phyloP scores from a whole-genome alignment of 345 rosid genomes.

The Erodium maritimum region DNA sequence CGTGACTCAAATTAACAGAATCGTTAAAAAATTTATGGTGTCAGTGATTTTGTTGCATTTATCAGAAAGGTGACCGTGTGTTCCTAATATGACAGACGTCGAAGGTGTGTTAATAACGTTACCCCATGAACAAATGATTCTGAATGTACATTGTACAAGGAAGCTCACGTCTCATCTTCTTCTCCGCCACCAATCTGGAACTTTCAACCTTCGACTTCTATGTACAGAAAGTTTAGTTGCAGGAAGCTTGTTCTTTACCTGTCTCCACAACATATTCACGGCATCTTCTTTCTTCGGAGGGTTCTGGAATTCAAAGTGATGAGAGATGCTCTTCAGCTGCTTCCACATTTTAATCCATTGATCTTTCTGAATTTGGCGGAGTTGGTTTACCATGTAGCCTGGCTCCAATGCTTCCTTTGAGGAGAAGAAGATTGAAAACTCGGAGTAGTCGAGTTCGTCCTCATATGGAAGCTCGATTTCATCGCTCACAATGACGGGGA shows the following conservation, averaged over 20 bases:
- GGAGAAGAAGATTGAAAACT: conserved; percentile 30
- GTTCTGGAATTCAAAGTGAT: conserved; percentile 26
- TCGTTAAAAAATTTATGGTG: too few relatives aligned
- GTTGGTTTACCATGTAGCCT: conserved; percentile 25
- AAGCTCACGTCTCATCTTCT: too few relatives aligned
- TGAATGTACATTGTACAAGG: too few relatives aligned
- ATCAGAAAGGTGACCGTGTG: too few relatives aligned
- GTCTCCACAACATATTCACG: conserved; percentile 28
- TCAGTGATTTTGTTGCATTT: too few relatives aligned
- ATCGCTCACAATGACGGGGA: conserved; percentile 31
- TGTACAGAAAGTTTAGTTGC: conserved; percentile 18
- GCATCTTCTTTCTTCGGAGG: conserved; percentile 32
- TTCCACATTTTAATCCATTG: conserved; percentile 30
- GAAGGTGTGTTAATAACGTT: too few relatives aligned
- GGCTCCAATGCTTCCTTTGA: conserved; percentile 23
- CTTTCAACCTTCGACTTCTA: conserved; percentile 16
- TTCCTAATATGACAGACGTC: too few relatives aligned
- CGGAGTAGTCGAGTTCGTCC: conserved; percentile 27
- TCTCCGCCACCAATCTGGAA: too few relatives aligned
- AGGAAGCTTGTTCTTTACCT: conserved; percentile 27
- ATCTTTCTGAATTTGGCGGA: conserved; percentile 23
- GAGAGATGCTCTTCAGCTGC: conserved; percentile 21
- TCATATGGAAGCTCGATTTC: conserved; percentile 31
- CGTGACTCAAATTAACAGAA: too few relatives aligned
- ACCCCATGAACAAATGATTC: too few relatives aligned